Evolutionary conservation across 805 yeast genomes (phyloP).

Genomic region (Starmera amethionina): DNA sequence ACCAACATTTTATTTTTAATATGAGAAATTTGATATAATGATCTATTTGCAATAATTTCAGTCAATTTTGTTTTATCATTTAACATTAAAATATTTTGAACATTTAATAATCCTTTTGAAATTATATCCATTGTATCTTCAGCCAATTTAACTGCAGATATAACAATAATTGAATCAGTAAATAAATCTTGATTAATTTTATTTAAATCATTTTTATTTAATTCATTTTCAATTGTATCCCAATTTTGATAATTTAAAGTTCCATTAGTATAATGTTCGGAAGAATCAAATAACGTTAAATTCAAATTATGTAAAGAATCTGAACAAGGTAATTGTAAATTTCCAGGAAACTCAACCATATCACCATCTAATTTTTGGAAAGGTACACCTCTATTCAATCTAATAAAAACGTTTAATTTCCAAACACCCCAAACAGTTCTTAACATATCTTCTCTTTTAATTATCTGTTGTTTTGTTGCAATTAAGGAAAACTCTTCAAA

Average conservation of each 20-base stretch:
- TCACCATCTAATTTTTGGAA: constrained; percentile 12
- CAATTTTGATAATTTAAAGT: constrained; percentile 8
- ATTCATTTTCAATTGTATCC: constrained; percentile 9
- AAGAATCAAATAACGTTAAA: constrained; percentile 10
- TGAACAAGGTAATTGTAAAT: constrained; percentile 24
- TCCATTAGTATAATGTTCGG: constrained; percentile 6
- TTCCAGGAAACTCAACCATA: constrained; percentile 20
- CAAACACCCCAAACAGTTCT: constrained; percentile 30
- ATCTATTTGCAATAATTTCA: constrained; percentile 8
- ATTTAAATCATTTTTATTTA: constrained; percentile 6
- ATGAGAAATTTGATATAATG: constrained; percentile 16
- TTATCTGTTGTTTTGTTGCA: constrained; percentile 23
- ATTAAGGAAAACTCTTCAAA: constrained; percentile 17
- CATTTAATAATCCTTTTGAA: constrained; percentile 15
- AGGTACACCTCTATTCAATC: constrained; percentile 28
- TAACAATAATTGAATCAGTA: constrained; percentile 20
- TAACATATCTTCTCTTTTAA: constrained; percentile 23
- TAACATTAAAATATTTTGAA: constrained; percentile 15
- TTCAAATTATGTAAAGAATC: constrained; percentile 14
- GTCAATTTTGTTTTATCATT: constrained; percentile 17
- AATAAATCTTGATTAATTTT: constrained; percentile 1
- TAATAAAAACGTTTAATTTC: constrained; percentile 23
- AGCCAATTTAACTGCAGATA: constrained; percentile 20
- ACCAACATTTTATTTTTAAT: constrained; percentile 20
- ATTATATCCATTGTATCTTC: constrained; percentile 27